Conservation (phyloP, 306 rosid genomes). For the Senna tora region DNA sequence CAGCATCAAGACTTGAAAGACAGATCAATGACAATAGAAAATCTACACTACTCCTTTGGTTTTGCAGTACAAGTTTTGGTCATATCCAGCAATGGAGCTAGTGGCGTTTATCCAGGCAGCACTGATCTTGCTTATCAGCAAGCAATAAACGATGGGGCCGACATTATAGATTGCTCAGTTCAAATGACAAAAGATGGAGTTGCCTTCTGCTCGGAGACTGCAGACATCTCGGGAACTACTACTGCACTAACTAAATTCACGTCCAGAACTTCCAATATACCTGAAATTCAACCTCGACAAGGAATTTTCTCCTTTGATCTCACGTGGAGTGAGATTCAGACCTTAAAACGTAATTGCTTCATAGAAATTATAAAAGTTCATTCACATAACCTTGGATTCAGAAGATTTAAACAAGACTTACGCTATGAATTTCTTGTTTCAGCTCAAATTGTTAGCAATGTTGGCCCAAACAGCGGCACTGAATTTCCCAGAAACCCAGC, state of each 20-base stretch:
- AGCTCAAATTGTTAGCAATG: conserved; percentile 60
- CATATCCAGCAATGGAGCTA: conserved; percentile 80
- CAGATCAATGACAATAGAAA: neutral
- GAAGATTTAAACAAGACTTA: conserved; percentile 27
- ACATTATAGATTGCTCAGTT: conserved; percentile 88
- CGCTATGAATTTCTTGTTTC: conserved; percentile 37
- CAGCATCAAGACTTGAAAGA: neutral
- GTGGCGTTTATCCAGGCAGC: conserved; percentile 80
- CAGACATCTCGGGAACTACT: conserved; percentile 60
- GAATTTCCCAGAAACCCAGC: conserved; percentile 72
- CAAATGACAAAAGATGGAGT: conserved; percentile 88
- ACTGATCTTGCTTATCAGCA: conserved; percentile 82
- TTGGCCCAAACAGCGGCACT: conserved; percentile 36
- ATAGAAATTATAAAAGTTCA: neutral
- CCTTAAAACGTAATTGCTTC: conserved; percentile 64
- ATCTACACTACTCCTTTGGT: neutral
- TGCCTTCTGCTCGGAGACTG: conserved; percentile 63
- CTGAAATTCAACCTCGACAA: conserved; percentile 64
- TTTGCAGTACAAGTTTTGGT: conserved; percentile 60
- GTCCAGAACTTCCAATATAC: conserved; percentile 49
- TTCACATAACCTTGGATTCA: neutral
- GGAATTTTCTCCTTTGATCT: conserved; percentile 89
- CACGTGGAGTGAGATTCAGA: conserved; percentile 78
- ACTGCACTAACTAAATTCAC: conserved; percentile 60
- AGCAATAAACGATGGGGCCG: conserved; percentile 77